Conservation (phyloP, 345 rosid genomes). For the Diplotaxis tenuifolia region DNA sequence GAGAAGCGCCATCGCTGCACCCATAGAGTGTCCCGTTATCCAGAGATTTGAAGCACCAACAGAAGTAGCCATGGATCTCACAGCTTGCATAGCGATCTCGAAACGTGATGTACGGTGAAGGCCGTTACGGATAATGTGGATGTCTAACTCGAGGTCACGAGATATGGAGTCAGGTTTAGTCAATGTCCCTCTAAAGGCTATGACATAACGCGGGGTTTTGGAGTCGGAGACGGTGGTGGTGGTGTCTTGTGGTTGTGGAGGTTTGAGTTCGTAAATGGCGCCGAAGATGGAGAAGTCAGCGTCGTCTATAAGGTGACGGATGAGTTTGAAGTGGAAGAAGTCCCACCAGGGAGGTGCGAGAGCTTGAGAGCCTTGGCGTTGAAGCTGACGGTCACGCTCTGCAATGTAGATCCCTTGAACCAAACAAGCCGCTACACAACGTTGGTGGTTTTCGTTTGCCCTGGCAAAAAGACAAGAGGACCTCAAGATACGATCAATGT, state of each 20-base stretch:
- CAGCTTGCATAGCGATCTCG: slow-evolving; percentile 69
- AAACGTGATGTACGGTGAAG: slow-evolving; percentile 66
- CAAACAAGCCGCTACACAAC: slow-evolving; percentile 65
- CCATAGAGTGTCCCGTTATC: slow-evolving; percentile 88
- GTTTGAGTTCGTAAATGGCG: slow-evolving; percentile 60
- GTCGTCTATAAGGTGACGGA: slow-evolving; percentile 59
- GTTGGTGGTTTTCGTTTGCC: slow-evolving; percentile 50
- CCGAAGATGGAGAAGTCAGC: slow-evolving; percentile 78
- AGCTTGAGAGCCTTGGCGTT: slow-evolving; percentile 48
- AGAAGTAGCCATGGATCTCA: slow-evolving; percentile 45
- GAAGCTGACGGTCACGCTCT: slow-evolving; percentile 64
- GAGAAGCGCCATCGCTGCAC: slow-evolving; percentile 75
- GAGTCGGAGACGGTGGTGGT: neutral
- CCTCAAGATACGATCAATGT: neutral
- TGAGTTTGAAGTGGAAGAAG: slow-evolving; percentile 52
- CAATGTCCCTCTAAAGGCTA: slow-evolving; percentile 84
- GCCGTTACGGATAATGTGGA: slow-evolving; percentile 55
- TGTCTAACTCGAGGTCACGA: slow-evolving; percentile 60
- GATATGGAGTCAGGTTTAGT: slow-evolving; percentile 61
- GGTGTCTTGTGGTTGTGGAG: slow-evolving; percentile 20
- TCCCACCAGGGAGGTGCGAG: slow-evolving; percentile 79
- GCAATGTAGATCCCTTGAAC: slow-evolving; percentile 61
- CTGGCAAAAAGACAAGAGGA: neutral
- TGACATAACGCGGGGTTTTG: slow-evolving; percentile 48
- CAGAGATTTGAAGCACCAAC: slow-evolving; percentile 63